A percentile compares a stretch with the other conserved stretches of the same genome.
These are phyloP conservation scores for Fraxinus paxiana DNA, from an alignment of 305 asterid species.

Conservation along the genomic window DNA sequence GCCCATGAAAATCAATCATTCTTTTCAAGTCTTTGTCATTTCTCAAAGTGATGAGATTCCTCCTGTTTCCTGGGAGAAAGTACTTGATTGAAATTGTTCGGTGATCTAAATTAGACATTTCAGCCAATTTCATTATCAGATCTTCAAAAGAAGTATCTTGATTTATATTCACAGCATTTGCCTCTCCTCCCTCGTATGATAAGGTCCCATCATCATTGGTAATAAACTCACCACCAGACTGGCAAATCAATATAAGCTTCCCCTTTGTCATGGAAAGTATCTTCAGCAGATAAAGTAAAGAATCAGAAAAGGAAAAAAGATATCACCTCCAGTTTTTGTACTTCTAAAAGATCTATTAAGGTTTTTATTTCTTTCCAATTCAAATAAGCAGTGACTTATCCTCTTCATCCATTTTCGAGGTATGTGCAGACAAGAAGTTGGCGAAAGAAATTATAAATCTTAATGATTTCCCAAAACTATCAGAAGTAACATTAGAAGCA, in stretches of 20 bases:
- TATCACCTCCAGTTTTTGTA: not conserved
- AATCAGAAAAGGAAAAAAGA: slow-evolving; percentile 16
- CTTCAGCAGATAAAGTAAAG: slow-evolving; percentile 37
- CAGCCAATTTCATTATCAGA: slow-evolving; percentile 71
- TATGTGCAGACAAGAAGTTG: not conserved
- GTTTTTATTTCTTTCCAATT: slow-evolving; percentile 1
- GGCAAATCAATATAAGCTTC: slow-evolving; percentile 86
- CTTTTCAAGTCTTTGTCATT: slow-evolving; percentile 77
- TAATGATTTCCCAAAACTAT: not conserved
- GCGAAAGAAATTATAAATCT: not conserved
- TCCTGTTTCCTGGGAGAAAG: slow-evolving; percentile 85
- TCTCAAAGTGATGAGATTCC: slow-evolving; percentile 67
- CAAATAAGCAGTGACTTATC: not conserved
- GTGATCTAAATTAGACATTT: slow-evolving; percentile 65
- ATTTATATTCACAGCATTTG: slow-evolving; percentile 73
- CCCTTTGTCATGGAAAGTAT: slow-evolving; percentile 71
- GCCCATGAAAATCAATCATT: slow-evolving; percentile 80
- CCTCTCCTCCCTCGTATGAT: slow-evolving; percentile 83
- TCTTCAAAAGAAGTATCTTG: slow-evolving; percentile 58
- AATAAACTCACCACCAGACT: slow-evolving; percentile 78
- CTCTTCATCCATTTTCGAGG: not conserved
- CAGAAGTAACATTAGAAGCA: not conserved
- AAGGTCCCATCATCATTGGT: slow-evolving; percentile 65
- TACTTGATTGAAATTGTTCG: slow-evolving; percentile 67
- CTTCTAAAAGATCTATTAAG: not conserved